Evolutionary conservation across 139 green algal genomes (phyloP), one percentile per base, ranked within the genome.

Genomic region (Coelastrella sp.): DNA sequence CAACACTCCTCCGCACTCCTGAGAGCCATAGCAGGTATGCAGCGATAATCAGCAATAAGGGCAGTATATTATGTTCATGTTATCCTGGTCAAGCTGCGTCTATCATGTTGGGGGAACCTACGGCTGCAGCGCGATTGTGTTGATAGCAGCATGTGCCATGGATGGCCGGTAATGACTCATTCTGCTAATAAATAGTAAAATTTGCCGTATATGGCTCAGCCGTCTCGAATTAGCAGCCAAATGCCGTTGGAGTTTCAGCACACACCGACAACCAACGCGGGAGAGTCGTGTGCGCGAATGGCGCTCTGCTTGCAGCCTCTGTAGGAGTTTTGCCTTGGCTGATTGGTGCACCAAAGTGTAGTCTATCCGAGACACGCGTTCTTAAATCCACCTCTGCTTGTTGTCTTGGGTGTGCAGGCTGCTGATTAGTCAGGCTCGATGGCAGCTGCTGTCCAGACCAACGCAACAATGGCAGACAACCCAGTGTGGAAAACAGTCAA

Each of bases 401-500:
- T 64, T 64, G 53, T 64, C 15, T 32, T 64, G 53, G 27, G n/a
- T 64, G 53, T 64, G 53, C 53, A 64, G 53, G 27, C 6, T 9
- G 6, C 19, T 21, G 6, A 64, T 32, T 30, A 9, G 19, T 25
- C 53, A 64, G 15, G 27, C 17, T 6, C 17, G 6, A 64, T 64
- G 53, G 53, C 53, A 64, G 62, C 62, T 32, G 17, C 62, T 32
- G 4, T 45, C 9, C 59, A 57, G 59, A n/a, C 32, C 30, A 66
- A 45, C 66, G 48, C 43, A 81, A 81, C 57, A 45, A 87, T 87
- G 82, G 25, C 57, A 41, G 82, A 87, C 71, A 87, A 76, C 86
- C 45, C 51, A 67, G 66, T 75, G 79, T 99, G 97, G 97, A 93
- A 94, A 79, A 86, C 93, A 11, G 90, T 91, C 57, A 99, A 99